A percentile compares a stretch with the other conserved stretches of the same genome.
Conservation (phyloP, 1,284 basidiomycete species). For the Mrakiaceae sp. region DNA sequence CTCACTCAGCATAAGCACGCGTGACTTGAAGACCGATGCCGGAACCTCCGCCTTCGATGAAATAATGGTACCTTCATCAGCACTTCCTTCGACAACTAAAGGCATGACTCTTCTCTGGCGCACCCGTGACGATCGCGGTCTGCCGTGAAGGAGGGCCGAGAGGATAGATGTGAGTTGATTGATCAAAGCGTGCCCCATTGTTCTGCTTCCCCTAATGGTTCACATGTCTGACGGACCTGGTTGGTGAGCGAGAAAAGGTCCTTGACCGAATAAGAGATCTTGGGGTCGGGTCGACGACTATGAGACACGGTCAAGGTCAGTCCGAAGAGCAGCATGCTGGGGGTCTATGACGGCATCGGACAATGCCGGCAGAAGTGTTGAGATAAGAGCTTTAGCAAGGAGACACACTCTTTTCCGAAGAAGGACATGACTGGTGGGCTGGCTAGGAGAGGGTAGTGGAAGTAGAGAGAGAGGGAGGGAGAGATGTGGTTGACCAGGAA, state of each 20-base stretch:
- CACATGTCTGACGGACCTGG: not conserved
- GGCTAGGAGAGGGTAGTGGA: not conserved
- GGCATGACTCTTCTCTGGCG: not conserved
- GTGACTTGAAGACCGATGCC: conserved; percentile 15
- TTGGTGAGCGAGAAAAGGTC: conserved; percentile 17
- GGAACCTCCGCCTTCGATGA: conserved; percentile 4
- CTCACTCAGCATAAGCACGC: conserved; percentile 12
- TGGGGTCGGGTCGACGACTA: not conserved
- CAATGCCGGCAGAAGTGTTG: no score
- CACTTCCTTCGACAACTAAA: not conserved
- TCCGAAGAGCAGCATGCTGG: no score
- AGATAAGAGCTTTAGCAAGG: not conserved
- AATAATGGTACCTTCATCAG: not conserved
- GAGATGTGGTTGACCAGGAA: no score
- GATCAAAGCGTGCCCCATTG: not conserved
- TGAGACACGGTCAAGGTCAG: not conserved
- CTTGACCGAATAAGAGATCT: conserved; percentile 16
- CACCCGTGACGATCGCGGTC: conserved; percentile 2
- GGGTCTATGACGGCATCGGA: no score
- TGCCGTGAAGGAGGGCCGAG: not conserved
- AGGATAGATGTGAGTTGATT: not conserved
- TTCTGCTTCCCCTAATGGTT: not conserved
- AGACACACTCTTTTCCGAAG: not conserved
- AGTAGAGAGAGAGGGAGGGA: not conserved
- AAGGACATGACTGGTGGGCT: no score